A percentile compares a stretch with the other conserved stretches of the same genome.
These are phyloP conservation scores for Pythium volutum DNA, from an alignment of 352 stramenopile genomes.

Conservation along the genomic window DNA sequence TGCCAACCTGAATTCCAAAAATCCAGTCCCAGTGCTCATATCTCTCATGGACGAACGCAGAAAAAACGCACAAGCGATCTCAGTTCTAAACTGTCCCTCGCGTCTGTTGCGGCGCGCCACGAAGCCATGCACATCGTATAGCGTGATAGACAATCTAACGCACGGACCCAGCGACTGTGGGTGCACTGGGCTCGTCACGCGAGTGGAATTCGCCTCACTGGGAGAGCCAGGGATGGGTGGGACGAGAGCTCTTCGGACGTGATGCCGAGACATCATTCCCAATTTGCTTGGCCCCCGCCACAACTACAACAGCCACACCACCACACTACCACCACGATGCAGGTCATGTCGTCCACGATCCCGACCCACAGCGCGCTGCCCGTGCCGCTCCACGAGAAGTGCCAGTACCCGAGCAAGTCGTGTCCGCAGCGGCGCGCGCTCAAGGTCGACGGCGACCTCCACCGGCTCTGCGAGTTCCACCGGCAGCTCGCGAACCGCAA, in stretches of 20 bases:
- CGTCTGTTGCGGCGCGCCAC: not conserved
- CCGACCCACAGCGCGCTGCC: not conserved
- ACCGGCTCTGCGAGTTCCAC: slow-evolving; percentile 25
- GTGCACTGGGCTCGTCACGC: not conserved
- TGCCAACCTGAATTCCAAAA: slow-evolving; percentile 2
- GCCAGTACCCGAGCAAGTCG: slow-evolving; percentile 27
- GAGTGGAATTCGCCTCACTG: not conserved
- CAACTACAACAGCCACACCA: not conserved
- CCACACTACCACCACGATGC: slow-evolving; percentile 6
- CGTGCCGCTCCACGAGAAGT: slow-evolving; percentile 16
- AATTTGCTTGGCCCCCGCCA: slow-evolving; percentile 8
- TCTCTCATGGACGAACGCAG: not conserved
- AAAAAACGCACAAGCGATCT: not conserved
- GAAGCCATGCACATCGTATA: not conserved
- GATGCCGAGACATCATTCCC: slow-evolving; percentile 7
- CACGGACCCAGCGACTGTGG: not conserved
- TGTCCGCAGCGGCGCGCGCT: slow-evolving; percentile 17
- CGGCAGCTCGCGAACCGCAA: slow-evolving; percentile 24
- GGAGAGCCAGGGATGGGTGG: no score
- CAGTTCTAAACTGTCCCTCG: not conserved
- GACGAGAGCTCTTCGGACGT: not conserved
- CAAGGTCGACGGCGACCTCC: slow-evolving; percentile 22
- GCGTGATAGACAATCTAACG: not conserved
- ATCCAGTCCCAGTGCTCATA: not conserved
- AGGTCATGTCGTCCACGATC: not conserved